Evolutionary conservation across 2,329 filamentous ascomycete species (phyloP).

Genomic region (Stagonosporopsis cucurbitacearum): DNA sequence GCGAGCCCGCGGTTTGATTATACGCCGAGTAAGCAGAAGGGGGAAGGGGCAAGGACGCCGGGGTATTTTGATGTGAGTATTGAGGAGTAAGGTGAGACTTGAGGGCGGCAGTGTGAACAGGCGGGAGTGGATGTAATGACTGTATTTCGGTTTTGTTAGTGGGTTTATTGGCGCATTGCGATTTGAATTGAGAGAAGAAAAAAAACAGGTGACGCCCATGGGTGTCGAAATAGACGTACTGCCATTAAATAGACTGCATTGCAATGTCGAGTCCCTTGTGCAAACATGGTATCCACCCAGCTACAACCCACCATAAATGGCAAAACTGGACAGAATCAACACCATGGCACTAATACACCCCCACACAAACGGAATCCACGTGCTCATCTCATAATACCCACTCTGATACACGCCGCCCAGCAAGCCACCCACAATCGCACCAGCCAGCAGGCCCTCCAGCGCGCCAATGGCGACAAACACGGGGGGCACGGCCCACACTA

Average conservation of each 20-base stretch:
- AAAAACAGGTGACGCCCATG: not conserved
- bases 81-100: not conserved
- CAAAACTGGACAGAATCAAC: conserved; percentile 85
- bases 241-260: not conserved
- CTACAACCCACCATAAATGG: conserved; percentile 85
- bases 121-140: not conserved
- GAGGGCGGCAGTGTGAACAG: not conserved
- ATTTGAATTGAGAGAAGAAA: not conserved
- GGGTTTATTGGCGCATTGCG: not conserved
- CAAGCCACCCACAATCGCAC: conserved; percentile 82
- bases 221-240: not conserved
- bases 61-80: conserved; percentile 4
- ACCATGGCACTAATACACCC: conserved; percentile 82
- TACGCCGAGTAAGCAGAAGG: not conserved
- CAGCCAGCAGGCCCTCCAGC: conserved; percentile 77
- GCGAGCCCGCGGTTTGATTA: conserved; percentile 24
- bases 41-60: not conserved
- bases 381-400: conserved; percentile 89
- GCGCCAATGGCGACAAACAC: conserved; percentile 75
- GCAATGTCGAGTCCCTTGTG: not conserved
- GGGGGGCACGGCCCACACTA: conserved; percentile 74
- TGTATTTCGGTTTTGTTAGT: conserved; percentile 7
- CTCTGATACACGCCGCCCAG: conserved; percentile 83
- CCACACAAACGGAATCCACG: conserved; percentile 93
- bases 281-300: not conserved